phyloP scores from a whole-genome alignment of 306 rosid species.

The Luffa acutangula region DNA sequence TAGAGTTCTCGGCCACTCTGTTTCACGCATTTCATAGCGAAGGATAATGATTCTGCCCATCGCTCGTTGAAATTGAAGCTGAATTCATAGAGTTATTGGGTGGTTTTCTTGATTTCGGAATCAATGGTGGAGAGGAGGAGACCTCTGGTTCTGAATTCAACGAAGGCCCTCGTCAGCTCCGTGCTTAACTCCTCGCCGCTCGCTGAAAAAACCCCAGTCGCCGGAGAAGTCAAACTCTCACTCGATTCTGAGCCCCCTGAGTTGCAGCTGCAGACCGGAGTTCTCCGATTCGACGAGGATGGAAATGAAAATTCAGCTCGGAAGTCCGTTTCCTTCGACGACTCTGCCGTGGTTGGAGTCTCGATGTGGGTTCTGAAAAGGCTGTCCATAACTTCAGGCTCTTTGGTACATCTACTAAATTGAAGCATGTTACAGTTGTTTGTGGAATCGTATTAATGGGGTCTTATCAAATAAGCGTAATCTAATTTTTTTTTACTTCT shows the following conservation, averaged over 20 bases:
- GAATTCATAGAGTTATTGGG: neutral
- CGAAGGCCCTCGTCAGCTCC: slow-evolving; percentile 45
- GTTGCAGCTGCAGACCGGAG: slow-evolving; percentile 42
- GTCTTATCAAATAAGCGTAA: neutral
- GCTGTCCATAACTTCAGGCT: slow-evolving; percentile 57
- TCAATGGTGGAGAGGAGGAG: slow-evolving; percentile 73
- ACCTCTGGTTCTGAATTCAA: slow-evolving; percentile 64
- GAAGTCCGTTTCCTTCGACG: slow-evolving; percentile 37
- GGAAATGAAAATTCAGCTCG: slow-evolving; percentile 7
- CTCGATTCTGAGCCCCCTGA: slow-evolving; percentile 1
- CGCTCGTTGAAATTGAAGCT: neutral
- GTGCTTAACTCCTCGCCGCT: slow-evolving; percentile 23
- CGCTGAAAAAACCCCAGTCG: slow-evolving; percentile 1
- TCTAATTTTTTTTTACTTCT: neutral
- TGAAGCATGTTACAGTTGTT: neutral
- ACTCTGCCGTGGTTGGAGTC: slow-evolving; percentile 57
- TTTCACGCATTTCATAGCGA: neutral
- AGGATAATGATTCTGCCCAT: neutral
- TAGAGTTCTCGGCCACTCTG: neutral
- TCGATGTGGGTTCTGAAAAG: slow-evolving; percentile 51
- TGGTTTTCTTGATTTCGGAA: neutral
- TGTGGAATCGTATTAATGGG: neutral
- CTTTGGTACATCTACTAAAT: slow-evolving; percentile 25
- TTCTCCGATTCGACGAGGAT: slow-evolving; percentile 38
- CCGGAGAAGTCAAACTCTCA: slow-evolving; percentile 6